Conservation (phyloP, 345 rosid species). For the Populus pruinosa region DNA sequence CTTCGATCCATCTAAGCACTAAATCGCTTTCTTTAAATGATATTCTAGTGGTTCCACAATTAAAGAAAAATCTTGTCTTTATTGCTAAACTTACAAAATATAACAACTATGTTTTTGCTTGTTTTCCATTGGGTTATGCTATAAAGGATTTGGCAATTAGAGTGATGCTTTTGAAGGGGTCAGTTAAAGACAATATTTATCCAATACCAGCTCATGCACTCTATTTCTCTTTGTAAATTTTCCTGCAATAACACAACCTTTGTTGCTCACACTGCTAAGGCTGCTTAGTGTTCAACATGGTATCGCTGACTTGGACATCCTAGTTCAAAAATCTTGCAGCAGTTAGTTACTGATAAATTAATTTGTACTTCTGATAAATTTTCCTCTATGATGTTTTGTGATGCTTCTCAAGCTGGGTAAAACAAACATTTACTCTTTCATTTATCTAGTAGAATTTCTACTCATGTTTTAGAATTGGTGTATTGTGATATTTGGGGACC, state of each 20-base stretch:
- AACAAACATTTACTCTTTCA: not conserved
- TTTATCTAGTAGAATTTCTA: not conserved
- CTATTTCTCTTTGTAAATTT: fast-evolving
- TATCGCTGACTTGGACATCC: not conserved
- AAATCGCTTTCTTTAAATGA: not conserved
- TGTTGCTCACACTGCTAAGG: not conserved
- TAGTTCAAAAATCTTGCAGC: not conserved
- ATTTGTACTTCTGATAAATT: not conserved
- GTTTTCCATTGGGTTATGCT: not conserved
- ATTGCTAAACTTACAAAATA: not conserved
- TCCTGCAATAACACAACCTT: not conserved
- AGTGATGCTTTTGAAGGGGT: not conserved
- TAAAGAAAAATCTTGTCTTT: not conserved
- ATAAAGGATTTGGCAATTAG: not conserved
- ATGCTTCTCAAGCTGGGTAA: not conserved
- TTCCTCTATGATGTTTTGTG: not conserved
- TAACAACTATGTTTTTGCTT: not conserved
- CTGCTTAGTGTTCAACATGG: not conserved
- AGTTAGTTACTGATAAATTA: not conserved
- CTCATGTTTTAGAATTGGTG: not conserved
- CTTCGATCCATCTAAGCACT: fast-evolving
- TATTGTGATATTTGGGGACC: not conserved
- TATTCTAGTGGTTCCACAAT: not conserved
- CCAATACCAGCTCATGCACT: not conserved
- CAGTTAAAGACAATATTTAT: not conserved